A percentile compares a stretch with the other conserved stretches of the same genome.
Evolutionary conservation across 2,329 filamentous ascomycete species (phyloP).

Genomic region (Mariannaea elegans): DNA sequence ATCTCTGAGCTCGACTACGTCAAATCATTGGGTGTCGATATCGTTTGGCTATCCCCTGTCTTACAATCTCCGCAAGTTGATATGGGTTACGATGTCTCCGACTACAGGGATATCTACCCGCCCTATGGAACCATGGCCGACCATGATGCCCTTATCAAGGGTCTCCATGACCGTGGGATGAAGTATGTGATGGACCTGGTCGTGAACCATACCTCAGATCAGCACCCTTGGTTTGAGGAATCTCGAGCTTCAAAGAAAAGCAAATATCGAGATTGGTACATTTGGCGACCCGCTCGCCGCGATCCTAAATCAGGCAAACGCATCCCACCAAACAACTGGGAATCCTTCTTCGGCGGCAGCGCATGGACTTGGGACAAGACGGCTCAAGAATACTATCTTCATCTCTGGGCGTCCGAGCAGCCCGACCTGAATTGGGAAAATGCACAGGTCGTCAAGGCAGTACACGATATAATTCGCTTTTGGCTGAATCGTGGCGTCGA

Average conservation of each 20-base stretch:
- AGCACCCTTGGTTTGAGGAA: slow-evolving; percentile 67
- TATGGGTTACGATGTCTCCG: slow-evolving; percentile 72
- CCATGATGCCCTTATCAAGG: slow-evolving; percentile 68
- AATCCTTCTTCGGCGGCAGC: slow-evolving; percentile 48
- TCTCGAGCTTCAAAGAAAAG: slow-evolving; percentile 58
- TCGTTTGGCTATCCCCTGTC: slow-evolving; percentile 40
- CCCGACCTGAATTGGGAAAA: slow-evolving; percentile 86
- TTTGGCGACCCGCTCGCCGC: too few relatives aligned
- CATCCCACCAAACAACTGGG: slow-evolving; percentile 56
- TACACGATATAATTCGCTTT: slow-evolving; percentile 76
- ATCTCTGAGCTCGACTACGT: slow-evolving; percentile 41
- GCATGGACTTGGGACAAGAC: slow-evolving; percentile 74
- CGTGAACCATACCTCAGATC: slow-evolving; percentile 42
- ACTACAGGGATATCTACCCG: slow-evolving; percentile 56
- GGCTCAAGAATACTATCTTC: slow-evolving; percentile 76
- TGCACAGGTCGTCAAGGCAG: slow-evolving; percentile 68
- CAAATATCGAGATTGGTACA: slow-evolving; percentile 64
- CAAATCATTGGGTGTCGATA: slow-evolving; percentile 30
- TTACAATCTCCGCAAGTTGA: slow-evolving; percentile 60
- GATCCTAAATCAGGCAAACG: slow-evolving; percentile 51
- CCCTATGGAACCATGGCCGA: slow-evolving; percentile 73
- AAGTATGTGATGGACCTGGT: slow-evolving; percentile 42
- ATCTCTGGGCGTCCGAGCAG: slow-evolving; percentile 75
- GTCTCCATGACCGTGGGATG: slow-evolving; percentile 56
- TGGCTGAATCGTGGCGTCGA: slow-evolving; percentile 77